A percentile compares a stretch with the other conserved stretches of the same genome.
Conservation (phyloP, 2,329 filamentous ascomycete genomes). For the Dothideomycetidae sp. region DNA sequence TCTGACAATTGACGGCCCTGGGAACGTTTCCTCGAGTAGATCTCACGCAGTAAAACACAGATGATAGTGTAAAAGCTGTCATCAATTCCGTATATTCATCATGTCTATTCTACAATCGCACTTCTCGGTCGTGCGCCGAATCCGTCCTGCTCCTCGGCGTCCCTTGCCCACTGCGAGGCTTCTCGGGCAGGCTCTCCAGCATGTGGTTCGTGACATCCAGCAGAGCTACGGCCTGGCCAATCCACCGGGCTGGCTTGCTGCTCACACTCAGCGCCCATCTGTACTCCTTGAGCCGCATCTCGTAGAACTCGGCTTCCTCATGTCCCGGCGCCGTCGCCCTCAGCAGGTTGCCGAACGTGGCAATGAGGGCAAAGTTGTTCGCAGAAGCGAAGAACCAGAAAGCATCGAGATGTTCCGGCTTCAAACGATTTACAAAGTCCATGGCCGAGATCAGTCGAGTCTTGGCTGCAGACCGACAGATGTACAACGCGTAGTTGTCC, state of each 20-base stretch:
- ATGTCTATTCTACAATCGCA: too few relatives aligned
- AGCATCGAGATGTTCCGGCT: slow-evolving; percentile 68
- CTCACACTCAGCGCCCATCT: slow-evolving; percentile 86
- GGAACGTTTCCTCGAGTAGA: too few relatives aligned
- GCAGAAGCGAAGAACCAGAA: slow-evolving; percentile 89
- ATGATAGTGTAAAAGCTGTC: too few relatives aligned
- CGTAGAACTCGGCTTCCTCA: slow-evolving; percentile 89
- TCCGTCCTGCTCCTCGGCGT: slow-evolving; percentile 7
- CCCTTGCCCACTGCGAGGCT: slow-evolving; percentile 19
- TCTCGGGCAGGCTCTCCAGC: slow-evolving; percentile 31
- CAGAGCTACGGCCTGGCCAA: slow-evolving; percentile 31
- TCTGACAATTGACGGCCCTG: too few relatives aligned
- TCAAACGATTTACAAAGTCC: slow-evolving; percentile 91
- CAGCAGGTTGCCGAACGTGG: slow-evolving; percentile 79
- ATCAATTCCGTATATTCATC: too few relatives aligned
- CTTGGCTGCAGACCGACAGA: slow-evolving; percentile 86
- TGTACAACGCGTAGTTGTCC: slow-evolving; percentile 75
- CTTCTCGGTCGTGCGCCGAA: slow-evolving; percentile 3
- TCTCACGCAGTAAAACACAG: too few relatives aligned
- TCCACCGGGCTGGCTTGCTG: slow-evolving; percentile 49
- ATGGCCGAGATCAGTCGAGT: slow-evolving; percentile 88
- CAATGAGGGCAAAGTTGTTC: slow-evolving; percentile 87
- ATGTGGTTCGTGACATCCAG: slow-evolving; percentile 31
- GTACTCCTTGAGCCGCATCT: slow-evolving; percentile 71
- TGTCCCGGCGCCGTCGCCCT: slow-evolving; percentile 77